Base-by-base conservation (phyloP, 2,329 filamentous ascomycete species). In the Ophiocordyceps sinensis region DNA sequence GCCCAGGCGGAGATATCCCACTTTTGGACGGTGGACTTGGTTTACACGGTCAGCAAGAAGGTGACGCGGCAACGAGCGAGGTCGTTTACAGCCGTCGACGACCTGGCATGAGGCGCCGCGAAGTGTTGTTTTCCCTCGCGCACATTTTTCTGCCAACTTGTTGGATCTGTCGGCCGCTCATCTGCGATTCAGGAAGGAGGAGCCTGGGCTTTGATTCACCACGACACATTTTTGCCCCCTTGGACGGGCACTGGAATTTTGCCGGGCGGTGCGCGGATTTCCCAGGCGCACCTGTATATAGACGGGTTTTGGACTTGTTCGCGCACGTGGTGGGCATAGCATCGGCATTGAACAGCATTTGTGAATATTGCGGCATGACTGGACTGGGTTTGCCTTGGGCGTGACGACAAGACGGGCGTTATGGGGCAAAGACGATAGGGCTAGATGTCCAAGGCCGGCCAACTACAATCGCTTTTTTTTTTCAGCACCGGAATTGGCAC, bases 21-120 rank as follows among this genome's bases (percentile, higher is more conserved):
- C 54, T 75, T 85, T 52, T 85, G 78, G 71, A 82, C 77, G 0
- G 63, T 79, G 29, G 68, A 81, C 42, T 56, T 85, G 48, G 76
- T 80, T 11, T 85, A 85, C 58, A 73, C 76, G 0, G 80, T 85
- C 51, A 83, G 78, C 63, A 76, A 78, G 59, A 85, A 85, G 55
- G 71, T 76, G 51, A 73, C 68, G 3, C 61, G 73, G 43, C 65
- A 71, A 55, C 60, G 68, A 47, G 59, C 64, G 28, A 67, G 67
- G 44, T 64, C 66, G 3, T 46, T 65, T 39, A 61, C 59, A 36
- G 59, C 57, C 14, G 59, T 57, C n/a, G 62, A 60, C 23, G 57
- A 65, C 35, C 63, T 71, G 60, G 68, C 64, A 51, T 45, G 17
- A 48, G 44, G 45, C 38, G 17, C 15, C n/a, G 5, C 42, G 38